Percentiles rank a stretch among this genome's conserved stretches.
phyloP scores from a whole-genome alignment of 495 filamentous ascomycete species.

The Diplogelasinospora grovesii region DNA sequence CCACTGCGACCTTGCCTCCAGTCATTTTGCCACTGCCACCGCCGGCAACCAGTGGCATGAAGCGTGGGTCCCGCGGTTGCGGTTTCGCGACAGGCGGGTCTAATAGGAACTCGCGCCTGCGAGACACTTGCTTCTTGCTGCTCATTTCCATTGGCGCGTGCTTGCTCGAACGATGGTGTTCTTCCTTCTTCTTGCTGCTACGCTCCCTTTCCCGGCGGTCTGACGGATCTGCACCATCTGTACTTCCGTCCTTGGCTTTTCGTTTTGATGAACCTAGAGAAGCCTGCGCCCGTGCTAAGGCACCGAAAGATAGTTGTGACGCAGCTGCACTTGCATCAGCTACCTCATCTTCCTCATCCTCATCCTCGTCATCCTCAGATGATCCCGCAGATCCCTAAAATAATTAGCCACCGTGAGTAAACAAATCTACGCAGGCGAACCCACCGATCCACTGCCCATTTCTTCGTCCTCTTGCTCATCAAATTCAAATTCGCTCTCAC shows the following conservation, averaged over 20 bases:
- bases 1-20: slow-evolving; percentile 29
- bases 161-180: slow-evolving; percentile 58
- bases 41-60: slow-evolving; percentile 47
- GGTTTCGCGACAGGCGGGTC: slow-evolving; percentile 53
- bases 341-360: slow-evolving; percentile 26
- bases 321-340: slow-evolving; percentile 31
- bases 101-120: slow-evolving; percentile 68
- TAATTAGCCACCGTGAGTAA: too few species aligned
- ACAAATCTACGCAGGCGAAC: too few species aligned
- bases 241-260: slow-evolving; percentile 17
- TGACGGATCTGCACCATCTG: background rate
- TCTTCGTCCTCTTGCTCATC: too few species aligned
- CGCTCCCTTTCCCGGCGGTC: background rate
- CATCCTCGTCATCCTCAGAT: slow-evolving; percentile 29
- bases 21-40: slow-evolving; percentile 26
- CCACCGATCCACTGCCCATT: too few species aligned
- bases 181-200: slow-evolving; percentile 13
- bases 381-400: too few species aligned
- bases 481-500: slow-evolving; percentile 31
- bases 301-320: slow-evolving; percentile 71
- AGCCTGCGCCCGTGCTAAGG: slow-evolving; percentile 77
- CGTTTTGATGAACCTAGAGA: slow-evolving; percentile 41
- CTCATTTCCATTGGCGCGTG: slow-evolving; percentile 79
- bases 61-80: slow-evolving; percentile 77
- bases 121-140: slow-evolving; percentile 73